Evolutionary conservation across 305 asterid species (phyloP), one percentile per base, ranked within the genome.

Genomic region (Solanum aculeatissimum): DNA sequence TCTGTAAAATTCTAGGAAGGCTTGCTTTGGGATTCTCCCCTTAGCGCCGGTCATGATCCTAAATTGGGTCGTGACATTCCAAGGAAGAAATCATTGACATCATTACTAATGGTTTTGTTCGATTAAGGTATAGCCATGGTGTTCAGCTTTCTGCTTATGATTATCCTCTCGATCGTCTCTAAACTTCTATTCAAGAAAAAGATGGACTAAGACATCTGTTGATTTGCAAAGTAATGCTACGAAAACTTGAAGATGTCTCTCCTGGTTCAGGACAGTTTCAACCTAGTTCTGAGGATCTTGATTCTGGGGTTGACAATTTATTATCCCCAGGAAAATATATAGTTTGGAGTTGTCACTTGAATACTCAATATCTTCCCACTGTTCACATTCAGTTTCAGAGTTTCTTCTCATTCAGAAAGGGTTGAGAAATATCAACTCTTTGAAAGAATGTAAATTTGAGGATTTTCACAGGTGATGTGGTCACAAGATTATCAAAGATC

Each of bases 151-250:
- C 91, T 69, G 92, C 97, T 7, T 58, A 77, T 6, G 85, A 90
- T 66, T 87, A 49, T 35, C 91, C 93, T 35, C 62, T 81, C 35
- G 85, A 88, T 66, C 90, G 87, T 68, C 21, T 85, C 32, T 69
- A 87, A 35, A 74, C 82, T 14, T 21, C 89, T 25, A 84, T 40
- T 35, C 79, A 27, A 54, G 89, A 86, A 84, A 88, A 83, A 47
- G 83, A 87, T 83, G 92, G 91, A 2, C 18, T 81, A 7, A 83
- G 86, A 18, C 85, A 90, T 87, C 45, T 93, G 47, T 29, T 93
- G 84, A 88, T 95, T 82, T 95, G 95, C 80, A 95, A 94, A 9
- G 95, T 95, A 55, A 74, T 93, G 13, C 55, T 93, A 88, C 96
- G 97, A 13, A 90, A 81, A 71, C 80, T 83, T 70, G 98, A 95